Evolutionary conservation across 805 yeast species (phyloP), one percentile per base, ranked within the genome.

Genomic region (Phaffomyces antillensis): DNA sequence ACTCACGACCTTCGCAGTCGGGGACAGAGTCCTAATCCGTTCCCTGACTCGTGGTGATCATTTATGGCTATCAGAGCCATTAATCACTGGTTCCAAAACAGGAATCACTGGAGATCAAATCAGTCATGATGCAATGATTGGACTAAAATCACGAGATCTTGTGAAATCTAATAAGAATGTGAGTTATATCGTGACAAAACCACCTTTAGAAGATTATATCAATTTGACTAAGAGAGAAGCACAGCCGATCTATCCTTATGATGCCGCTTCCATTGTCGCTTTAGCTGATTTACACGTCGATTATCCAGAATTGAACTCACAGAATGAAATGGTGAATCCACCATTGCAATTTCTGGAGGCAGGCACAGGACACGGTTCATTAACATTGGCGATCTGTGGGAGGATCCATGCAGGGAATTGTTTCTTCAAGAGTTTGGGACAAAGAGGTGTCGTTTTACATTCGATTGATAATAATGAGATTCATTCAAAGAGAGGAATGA

Each of bases 351-450:
- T 66, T 45, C 55, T 75, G 17, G 80, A 75, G 50, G 77, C 77
- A 1, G 80, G 80, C 5, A 75, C 79, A 2, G 80, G 80, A 2
- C 79, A 74, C 56, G 80, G 80, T 0, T 73, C 79, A 3, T 52
- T 75, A 40, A 62, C 75, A 4, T 42, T 75, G 37, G 71, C 73
- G 9, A 68, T 75, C 15, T 63, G 70, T 23, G 65, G 61, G 24
- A 60, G 59, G 15, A 52, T 75, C 1, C 79, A 75, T 50, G 60
- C 73, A 23, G 73, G 72, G 1, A 75, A 75, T 50, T 66, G 68
- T 16, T 65, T 50, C 43, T 60, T 62, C 11, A 49, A 51, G 15
- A 51, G 51, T 4, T 52, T 50, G 41, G 58, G 59, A 30, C 51
- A 52, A 0, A 52, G 73, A 49, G 77, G 76, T 30, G 75, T 77